Evolutionary conservation across 2,329 filamentous ascomycete species (phyloP).

Genomic region (Pochonia chlamydosporia): DNA sequence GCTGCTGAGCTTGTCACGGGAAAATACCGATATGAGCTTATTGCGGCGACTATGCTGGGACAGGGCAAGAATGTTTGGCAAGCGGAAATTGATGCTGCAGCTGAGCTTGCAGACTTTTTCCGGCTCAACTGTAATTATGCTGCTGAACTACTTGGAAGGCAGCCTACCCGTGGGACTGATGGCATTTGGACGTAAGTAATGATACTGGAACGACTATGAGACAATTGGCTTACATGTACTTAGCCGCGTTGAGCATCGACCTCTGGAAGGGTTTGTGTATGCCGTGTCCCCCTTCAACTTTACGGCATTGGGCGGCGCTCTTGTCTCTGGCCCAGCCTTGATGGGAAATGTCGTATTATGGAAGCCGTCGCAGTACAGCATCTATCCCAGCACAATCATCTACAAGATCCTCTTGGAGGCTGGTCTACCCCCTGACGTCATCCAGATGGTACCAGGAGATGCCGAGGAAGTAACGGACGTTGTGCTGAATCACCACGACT

Average conservation of each 20-base stretch:
- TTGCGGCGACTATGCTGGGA: conserved; percentile 34
- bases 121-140: conserved; percentile 24
- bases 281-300: conserved; percentile 37
- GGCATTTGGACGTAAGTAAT: conserved; percentile 22
- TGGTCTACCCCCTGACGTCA: conserved; percentile 29
- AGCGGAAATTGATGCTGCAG: conserved; percentile 30
- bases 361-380: conserved; percentile 30
- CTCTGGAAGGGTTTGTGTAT: conserved; percentile 36
- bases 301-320: conserved; percentile 31
- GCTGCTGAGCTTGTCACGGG: conserved; percentile 25
- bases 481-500: conserved; percentile 28
- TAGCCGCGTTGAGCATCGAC: conserved; percentile 27
- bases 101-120: conserved; percentile 32
- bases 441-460: conserved; percentile 33
- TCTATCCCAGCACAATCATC: conserved; percentile 28
- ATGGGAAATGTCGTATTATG: conserved; percentile 36
- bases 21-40: conserved; percentile 23
- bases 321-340: conserved; percentile 28
- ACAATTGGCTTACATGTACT: background rate
- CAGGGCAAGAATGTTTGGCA: conserved; percentile 35
- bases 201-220: background rate
- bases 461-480: conserved; percentile 27
- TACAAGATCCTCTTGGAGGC: conserved; percentile 34
- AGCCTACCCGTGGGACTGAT: conserved; percentile 25
- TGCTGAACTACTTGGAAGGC: conserved; percentile 28